Evolutionary conservation across 2,329 filamentous ascomycete species (phyloP).

Genomic region (Paracoccidioides lutzii): DNA sequence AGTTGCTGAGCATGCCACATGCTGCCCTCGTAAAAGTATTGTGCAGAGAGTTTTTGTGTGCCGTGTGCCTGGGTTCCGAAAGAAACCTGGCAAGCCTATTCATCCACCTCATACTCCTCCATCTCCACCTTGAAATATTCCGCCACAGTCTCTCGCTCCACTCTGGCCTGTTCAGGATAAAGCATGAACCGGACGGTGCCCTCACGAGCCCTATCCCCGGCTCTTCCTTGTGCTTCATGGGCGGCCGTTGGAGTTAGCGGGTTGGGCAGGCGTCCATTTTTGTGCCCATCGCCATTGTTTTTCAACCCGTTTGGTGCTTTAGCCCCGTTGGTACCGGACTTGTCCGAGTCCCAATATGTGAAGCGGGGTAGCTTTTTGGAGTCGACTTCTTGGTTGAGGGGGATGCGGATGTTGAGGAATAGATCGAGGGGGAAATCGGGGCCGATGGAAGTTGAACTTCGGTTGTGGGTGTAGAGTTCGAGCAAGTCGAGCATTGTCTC

Average conservation of each 20-base stretch:
- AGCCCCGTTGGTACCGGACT: conserved; percentile 9
- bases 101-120: conserved; percentile 46
- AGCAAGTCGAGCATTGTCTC: conserved; percentile 85
- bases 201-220: conserved; percentile 40
- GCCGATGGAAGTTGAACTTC: conserved; percentile 60
- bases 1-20: background rate
- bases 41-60: background rate
- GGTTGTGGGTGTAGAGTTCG: conserved; percentile 82
- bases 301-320: conserved; percentile 13
- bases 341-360: conserved; percentile 38
- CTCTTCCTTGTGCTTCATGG: conserved; percentile 32
- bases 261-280: conserved; percentile 12
- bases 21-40: background rate
- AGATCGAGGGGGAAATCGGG: conserved; percentile 57
- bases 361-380: conserved; percentile 49
- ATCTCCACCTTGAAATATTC: conserved; percentile 63
- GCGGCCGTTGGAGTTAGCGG: conserved; percentile 36
- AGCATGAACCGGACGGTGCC: conserved; percentile 85
- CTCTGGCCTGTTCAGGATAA: conserved; percentile 59
- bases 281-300: conserved; percentile 13
- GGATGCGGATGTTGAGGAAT: conserved; percentile 78
- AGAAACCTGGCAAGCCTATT: conserved; percentile 10
- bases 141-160: conserved; percentile 55
- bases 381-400: conserved; percentile 69
- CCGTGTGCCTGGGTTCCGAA: no score